Base-by-base conservation (phyloP, 2,329 filamentous ascomycete genomes). In the Trichophyton simii region DNA sequence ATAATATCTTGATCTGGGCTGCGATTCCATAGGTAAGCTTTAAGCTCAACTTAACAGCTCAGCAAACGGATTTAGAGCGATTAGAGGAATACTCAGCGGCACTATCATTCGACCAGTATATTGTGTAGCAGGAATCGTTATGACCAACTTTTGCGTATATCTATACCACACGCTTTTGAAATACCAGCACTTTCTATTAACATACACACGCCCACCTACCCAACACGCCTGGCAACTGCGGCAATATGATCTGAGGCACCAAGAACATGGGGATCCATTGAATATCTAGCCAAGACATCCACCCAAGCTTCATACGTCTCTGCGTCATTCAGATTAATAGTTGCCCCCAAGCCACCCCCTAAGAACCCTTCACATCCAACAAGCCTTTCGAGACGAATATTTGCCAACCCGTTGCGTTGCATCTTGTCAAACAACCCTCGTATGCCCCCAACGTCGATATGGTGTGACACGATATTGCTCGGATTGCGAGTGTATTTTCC, bases 401-500 rank as follows among this genome's bases (percentile, higher is more conserved):
- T 34, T 18, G 15, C 57, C 34, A 38, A 5, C 13, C n/a, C 22
- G 11, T 20, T 41, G 38, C 15, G 18, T 22, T 41, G 28, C 25
- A 57, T 1, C 25, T 57, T 59, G 22, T 59, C n/a, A 42, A 59
- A 41, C 2, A 59, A 13, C 15, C 22, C 38, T 13, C 22, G 31
- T 18, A 44, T 15, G 15, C 44, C 57, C 46, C 38, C n/a, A 9
- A 44, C 57, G 6, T 59, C 34, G 13, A 44, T 4, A 20, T 59
- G 57, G 42, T 59, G 57, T 6, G 38, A 41, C 8, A 44, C 34
- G 13, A 59, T 59, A n/a, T 20, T 28, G 11, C 8, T n/a, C 9
- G 18, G 22, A 59, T 44, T 59, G 22, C 57, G 31, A 22, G 57
- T 59, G 15, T 59, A 59, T 34, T 44, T 59, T n/a, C 57, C 57